A percentile compares a stretch with the other conserved stretches of the same genome.
These are phyloP conservation scores for Fusarium papillatum DNA, from an alignment of 2,329 filamentous ascomycete species.

Conservation along the genomic window DNA sequence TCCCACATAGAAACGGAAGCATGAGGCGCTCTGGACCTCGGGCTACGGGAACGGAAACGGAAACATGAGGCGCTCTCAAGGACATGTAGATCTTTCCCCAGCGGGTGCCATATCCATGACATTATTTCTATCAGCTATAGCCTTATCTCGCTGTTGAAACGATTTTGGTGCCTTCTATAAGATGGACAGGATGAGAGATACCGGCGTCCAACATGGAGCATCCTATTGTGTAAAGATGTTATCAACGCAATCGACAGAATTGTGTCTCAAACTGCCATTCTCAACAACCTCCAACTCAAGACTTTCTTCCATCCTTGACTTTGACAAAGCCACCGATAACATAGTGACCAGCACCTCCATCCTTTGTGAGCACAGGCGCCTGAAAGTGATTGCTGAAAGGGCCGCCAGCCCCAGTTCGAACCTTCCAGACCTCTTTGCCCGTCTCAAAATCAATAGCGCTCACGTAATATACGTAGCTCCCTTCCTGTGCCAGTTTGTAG, in stretches of 20 bases:
- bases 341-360: not conserved
- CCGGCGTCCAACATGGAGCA: not conserved
- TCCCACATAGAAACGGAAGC: not conserved
- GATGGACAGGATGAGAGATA: not conserved
- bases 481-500: not conserved
- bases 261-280: not conserved
- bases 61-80: too few species aligned
- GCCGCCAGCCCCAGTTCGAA: not conserved
- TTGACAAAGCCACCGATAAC: not conserved
- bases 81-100: too few species aligned
- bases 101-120: too few species aligned
- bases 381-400: not conserved
- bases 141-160: too few species aligned
- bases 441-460: not conserved
- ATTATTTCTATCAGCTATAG: too few species aligned
- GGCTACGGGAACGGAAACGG: not conserved
- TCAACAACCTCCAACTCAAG: not conserved
- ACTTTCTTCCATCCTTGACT: not conserved
- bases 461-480: not conserved
- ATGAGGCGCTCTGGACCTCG: not conserved
- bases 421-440: not conserved
- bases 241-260: not conserved
- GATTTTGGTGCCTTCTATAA: too few species aligned
- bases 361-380: not conserved
- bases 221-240: not conserved